These are phyloP conservation scores for Beta macrorhiza DNA, from an alignment of 179 eudicot species.

Conservation along the genomic window DNA sequence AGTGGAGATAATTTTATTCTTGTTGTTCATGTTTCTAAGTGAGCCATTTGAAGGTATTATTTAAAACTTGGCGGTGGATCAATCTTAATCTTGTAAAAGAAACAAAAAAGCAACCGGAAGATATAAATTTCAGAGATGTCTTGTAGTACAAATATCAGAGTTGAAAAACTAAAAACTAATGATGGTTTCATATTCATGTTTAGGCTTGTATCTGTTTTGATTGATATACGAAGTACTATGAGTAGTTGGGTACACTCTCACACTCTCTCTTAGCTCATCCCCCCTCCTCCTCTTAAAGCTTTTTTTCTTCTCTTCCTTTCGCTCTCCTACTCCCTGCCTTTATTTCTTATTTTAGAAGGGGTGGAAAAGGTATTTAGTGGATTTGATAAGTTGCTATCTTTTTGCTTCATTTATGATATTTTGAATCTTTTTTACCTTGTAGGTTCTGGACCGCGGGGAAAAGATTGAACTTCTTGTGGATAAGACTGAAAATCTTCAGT, in stretches of 20 bases:
- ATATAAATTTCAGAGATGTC: no score
- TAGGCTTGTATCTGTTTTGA: no score
- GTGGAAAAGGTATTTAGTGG: neutral
- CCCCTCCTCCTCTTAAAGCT: no score
- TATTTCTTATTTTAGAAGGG: neutral
- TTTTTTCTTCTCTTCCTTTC: neutral
- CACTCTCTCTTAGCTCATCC: no score
- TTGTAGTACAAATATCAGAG: no score
- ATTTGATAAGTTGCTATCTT: neutral
- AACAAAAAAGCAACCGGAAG: no score
- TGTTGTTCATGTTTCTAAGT: neutral
- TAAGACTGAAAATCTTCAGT: conserved; percentile 91
- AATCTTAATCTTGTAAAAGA: no score
- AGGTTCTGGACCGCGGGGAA: conserved; percentile 98
- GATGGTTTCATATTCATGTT: no score
- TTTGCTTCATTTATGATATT: no score
- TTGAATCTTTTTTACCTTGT: conserved; percentile 2
- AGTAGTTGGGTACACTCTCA: no score
- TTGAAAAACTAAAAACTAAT: no score
- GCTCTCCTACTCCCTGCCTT: neutral
- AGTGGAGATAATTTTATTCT: neutral
- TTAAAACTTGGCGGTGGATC: neutral
- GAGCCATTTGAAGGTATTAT: neutral
- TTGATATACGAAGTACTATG: no score
- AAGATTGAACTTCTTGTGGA: conserved; percentile 90